A percentile compares a stretch with the other conserved stretches of the same genome.
Evolutionary conservation across 305 asterid species (phyloP).

Genomic region (Solanum hybrid): DNA sequence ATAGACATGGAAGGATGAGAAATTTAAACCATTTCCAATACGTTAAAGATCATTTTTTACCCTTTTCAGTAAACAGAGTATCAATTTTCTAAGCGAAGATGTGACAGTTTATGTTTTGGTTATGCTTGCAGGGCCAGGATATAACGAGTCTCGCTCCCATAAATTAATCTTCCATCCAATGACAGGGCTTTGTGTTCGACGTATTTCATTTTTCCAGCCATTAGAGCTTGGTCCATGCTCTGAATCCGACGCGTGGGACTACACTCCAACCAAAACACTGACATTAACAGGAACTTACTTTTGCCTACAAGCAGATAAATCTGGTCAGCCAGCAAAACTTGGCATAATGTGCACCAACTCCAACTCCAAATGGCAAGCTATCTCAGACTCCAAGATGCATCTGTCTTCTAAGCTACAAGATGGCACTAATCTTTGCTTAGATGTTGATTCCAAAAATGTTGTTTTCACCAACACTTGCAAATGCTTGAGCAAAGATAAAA

Average conservation of each 20-base stretch:
- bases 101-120: background rate
- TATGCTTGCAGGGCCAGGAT: conserved; percentile 66
- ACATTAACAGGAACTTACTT: conserved; percentile 50
- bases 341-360: conserved; percentile 37
- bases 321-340: conserved; percentile 62
- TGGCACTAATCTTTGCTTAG: conserved; percentile 61
- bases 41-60: background rate
- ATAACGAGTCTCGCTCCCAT: conserved; percentile 31
- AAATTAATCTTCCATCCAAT: conserved; percentile 68
- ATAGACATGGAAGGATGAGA: background rate
- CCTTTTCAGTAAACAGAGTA: background rate
- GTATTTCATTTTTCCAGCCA: conserved; percentile 31
- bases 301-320: conserved; percentile 56
- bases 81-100: background rate
- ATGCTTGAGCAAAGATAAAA: conserved; percentile 43
- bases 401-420: conserved; percentile 56
- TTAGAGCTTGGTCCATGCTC: conserved; percentile 72
- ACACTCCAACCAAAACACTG: conserved; percentile 36
- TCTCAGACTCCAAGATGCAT: conserved; percentile 86
- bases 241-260: conserved; percentile 61
- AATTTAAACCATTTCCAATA: background rate
- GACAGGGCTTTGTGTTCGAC: conserved; percentile 67
- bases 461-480: conserved; percentile 60
- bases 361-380: conserved; percentile 67
- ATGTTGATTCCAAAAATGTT: conserved; percentile 45